Base-by-base conservation (phyloP, 1,139 yeast species). In the Zhuliangozyma parablackwelliae region DNA sequence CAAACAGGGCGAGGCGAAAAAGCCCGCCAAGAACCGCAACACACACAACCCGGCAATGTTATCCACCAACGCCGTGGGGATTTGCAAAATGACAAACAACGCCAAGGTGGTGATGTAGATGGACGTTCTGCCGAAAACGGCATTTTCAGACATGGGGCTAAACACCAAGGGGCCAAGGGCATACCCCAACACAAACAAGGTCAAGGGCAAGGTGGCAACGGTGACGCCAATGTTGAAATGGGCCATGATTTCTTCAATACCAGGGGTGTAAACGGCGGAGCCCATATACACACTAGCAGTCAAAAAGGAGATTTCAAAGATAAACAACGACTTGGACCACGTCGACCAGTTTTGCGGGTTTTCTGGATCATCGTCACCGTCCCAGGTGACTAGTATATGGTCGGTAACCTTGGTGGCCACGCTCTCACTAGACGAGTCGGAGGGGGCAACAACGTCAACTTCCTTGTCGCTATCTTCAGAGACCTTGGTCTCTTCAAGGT, bases 201-300 rank as follows among this genome's bases (percentile, higher is more conserved):
- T 43, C 41, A 66, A 51, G 44, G 76, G 60, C 47, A 61, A 47
- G 29, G 59, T 46, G 37, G 69, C 68, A 29, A 54, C 47, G 2
- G 51, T 50, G 29, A 49, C 46, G 28, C 48, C 37, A 8, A 72
- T 46, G 6, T 59, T 39, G 30, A 54, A 69, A 46, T 57, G 50
- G 16, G 35, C 53, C 56, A 48, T 55, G 24, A 66, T 52, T 26
- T 57, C 48, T 6, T 54, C 54, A 21, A 62, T 41, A 11, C 81
- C 82, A 0, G 86, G 83, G 1, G 84, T 72, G 47, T 74, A 78
- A 21, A 78, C 72, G 1, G 85, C 78, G 1, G 84, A 68, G 5
- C 79, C 82, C 69, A 78, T 74, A 48, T 80, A 80, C 3, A 78
- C 79, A 5, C 74, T 62, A 4, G 66, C 55, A 2, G 84, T 76